Evolutionary conservation across 1,284 basidiomycete genomes (phyloP).

Genomic region (Exobasidium rhododendri): DNA sequence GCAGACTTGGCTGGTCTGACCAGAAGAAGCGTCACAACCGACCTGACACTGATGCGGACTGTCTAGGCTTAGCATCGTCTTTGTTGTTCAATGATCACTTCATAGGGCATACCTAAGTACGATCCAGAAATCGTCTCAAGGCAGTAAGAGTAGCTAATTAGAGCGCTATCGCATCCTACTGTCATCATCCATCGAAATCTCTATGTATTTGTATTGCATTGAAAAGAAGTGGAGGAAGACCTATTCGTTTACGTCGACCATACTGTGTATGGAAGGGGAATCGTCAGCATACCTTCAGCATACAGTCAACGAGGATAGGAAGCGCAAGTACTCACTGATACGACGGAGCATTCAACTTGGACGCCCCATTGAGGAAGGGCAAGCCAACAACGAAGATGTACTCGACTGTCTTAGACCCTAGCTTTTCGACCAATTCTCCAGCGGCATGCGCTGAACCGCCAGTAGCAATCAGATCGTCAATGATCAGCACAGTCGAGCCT

Average conservation of each 20-base stretch:
- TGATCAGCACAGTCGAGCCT: conserved; percentile 79
- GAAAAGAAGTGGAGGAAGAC: background rate
- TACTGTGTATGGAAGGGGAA: background rate
- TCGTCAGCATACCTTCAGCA: background rate
- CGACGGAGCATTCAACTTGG: conserved; percentile 80
- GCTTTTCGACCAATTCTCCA: conserved; percentile 79
- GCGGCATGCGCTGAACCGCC: conserved; percentile 93
- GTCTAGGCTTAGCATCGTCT: too few relatives aligned
- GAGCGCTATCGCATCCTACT: too few relatives aligned
- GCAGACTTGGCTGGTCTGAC: too few relatives aligned
- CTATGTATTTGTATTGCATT: background rate
- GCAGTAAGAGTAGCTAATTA: too few relatives aligned
- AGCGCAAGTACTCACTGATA: conserved; percentile 39
- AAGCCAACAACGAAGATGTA: conserved; percentile 93
- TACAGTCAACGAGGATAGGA: background rate
- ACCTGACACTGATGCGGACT: too few relatives aligned
- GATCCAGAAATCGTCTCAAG: too few relatives aligned
- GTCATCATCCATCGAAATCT: too few relatives aligned
- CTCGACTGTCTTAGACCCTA: conserved; percentile 79
- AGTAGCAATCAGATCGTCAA: conserved; percentile 96
- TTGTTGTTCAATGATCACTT: too few relatives aligned
- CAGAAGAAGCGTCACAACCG: too few relatives aligned
- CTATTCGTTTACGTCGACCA: background rate
- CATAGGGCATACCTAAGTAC: too few relatives aligned
- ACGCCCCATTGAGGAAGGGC: conserved; percentile 73